Percentiles rank a stretch among this genome's conserved stretches.
These are phyloP conservation scores for Arabidopsis thaliana DNA, from an alignment of 345 rosid species.

Conservation along the genomic window TAIR10.1 NC_003075.7:13040001-13040500, in stretches of 20 bases:
- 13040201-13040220: constrained; percentile 22
- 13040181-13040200: constrained; percentile 1
- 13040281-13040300: constrained; percentile 63
- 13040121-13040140: constrained; percentile 38
- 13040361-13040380: constrained; percentile 53
- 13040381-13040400: constrained; percentile 53
- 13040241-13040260: not conserved
- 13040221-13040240: constrained; percentile 30
- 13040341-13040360: constrained; percentile 36
- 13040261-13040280: constrained; percentile 50
- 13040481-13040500: constrained; percentile 65
- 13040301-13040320: constrained; percentile 51
- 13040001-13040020: constrained; percentile 49
- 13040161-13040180: constrained; percentile 32
- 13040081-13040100: constrained; percentile 58
- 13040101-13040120: constrained; percentile 43
- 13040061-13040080: constrained; percentile 46
- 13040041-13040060: constrained; percentile 40
- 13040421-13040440: constrained; percentile 57
- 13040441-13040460: constrained; percentile 52
- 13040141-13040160: constrained; percentile 49
- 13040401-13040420: constrained; percentile 44
- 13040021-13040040: constrained; percentile 53
- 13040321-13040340: constrained; percentile 55
- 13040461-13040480: constrained; percentile 51